Base-by-base conservation (phyloP, 768 basidiomycete genomes). In the Hygrophorus russula region DNA sequence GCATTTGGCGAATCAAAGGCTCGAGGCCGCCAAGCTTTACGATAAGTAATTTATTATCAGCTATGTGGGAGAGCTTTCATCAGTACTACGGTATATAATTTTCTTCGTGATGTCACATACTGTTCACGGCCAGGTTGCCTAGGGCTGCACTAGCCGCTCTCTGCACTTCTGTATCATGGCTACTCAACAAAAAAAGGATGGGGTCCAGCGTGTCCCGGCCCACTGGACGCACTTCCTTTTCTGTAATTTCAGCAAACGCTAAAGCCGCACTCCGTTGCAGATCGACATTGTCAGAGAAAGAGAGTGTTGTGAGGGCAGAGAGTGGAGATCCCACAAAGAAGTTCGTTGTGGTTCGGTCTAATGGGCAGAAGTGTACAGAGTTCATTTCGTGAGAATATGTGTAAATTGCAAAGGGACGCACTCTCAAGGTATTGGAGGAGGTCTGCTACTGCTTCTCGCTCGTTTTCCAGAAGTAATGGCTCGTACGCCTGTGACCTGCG, bases 261-360 rank as follows among this genome's bases (percentile, higher is more conserved):
- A 99, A 76, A 3, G 96, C 96, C 2, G 96, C 96, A 51, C 90
- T 94, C 39, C 96, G 80, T 68, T 99, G 96, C 14, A 99, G 74
- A 67, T 98, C 96, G 52, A 99, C 94, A 66, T 99, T 99, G 67
- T 98, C 96, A 15, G 88, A 92, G 69, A 97, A 99, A 17, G 92
- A 94, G 49, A 99, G 83, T 40, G 91, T 98, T 10, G 94, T 97
- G 45, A 99, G 69, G 31, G 96, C 92, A 41, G 82, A 73, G 46
- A 99, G 80, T 14, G 96, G 94, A 13, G 82, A 79, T 44, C 94
- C 96, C 41, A 77, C 73, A 70, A 98, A 99, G 76, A 99, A 99
- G 68, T 99, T 97, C 65, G 96, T 98, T 6, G 90, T 92, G 2
- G 87, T 83, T 53, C 96, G 89, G 74, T 99, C 94, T 94, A 60